Evolutionary conservation across 2,329 filamentous ascomycete species (phyloP).

Genomic region (Corinectria fuckeliana): DNA sequence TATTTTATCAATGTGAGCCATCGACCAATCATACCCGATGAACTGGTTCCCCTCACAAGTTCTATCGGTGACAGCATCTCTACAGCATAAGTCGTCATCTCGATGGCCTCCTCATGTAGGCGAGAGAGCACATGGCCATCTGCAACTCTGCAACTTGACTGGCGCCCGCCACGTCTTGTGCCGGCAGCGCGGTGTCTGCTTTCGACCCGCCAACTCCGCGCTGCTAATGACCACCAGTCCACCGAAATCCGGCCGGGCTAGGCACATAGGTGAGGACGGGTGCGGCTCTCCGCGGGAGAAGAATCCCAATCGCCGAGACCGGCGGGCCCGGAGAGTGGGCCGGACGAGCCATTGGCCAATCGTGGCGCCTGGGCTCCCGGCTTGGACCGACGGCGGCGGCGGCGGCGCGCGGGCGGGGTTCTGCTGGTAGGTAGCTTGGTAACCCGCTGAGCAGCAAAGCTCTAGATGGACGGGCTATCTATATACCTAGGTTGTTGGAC

Average conservation of each 20-base stretch:
- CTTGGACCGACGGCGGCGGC: constrained; percentile 7
- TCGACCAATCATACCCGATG: too few species aligned
- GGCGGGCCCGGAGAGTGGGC: constrained; percentile 13
- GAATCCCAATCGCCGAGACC: constrained; percentile 31
- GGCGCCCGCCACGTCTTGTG: constrained; percentile 23
- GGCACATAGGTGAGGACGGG: constrained; percentile 26
- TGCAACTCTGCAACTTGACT: not conserved
- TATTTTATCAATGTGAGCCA: too few species aligned
- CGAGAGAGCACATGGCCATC: constrained; percentile 30
- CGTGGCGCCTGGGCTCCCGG: constrained; percentile 1
- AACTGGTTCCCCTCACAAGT: too few species aligned
- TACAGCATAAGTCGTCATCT: too few species aligned
- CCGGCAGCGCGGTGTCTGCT: constrained; percentile 33
- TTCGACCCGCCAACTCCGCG: constrained; percentile 10
- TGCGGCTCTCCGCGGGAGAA: constrained; percentile 39
- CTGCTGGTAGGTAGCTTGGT: not conserved
- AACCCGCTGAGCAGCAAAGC: not conserved
- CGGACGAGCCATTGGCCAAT: constrained; percentile 36
- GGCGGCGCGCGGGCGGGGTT: too few species aligned
- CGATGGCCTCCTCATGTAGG: too few species aligned
- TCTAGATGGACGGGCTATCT: too few species aligned
- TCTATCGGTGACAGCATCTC: too few species aligned
- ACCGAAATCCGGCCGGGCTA: not conserved
- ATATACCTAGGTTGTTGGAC: too few species aligned
- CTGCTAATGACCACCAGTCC: not conserved